Evolutionary conservation across 78 protist genomes (phyloP).

Genomic region (Emiliania huxleyi): DNA sequence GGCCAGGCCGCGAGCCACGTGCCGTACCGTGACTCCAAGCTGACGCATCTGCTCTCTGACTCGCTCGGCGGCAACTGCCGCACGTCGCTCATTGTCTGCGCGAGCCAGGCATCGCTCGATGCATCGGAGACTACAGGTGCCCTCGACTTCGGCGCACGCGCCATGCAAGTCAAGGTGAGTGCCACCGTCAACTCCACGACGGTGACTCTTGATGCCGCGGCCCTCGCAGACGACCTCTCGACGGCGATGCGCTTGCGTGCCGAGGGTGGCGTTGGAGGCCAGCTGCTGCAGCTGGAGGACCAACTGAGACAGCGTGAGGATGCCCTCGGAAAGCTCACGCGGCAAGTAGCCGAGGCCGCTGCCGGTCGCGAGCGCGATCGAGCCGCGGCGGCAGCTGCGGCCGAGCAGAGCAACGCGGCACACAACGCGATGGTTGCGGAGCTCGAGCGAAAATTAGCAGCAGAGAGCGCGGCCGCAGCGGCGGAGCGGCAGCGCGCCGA

Average conservation of each 20-base stretch:
- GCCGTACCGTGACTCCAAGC: conserved; percentile 59
- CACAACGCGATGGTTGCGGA: not conserved
- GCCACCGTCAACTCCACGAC: not conserved
- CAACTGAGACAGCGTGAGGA: not conserved
- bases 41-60: conserved; percentile 51
- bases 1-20: conserved; percentile 22
- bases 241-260: not conserved
- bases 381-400: not conserved
- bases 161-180: conserved; percentile 29
- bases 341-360: not conserved
- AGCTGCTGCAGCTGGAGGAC: not conserved
- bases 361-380: not conserved
- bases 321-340: not conserved
- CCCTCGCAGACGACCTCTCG: conserved; percentile 6
- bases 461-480: not conserved
- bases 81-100: conserved; percentile 42
- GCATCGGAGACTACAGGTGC: conserved; percentile 41
- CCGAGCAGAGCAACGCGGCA: not conserved
- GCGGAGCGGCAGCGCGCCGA: not conserved
- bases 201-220: conserved; percentile 7
- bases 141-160: conserved; percentile 49
- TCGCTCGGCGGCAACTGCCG: conserved; percentile 57
- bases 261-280: not conserved
- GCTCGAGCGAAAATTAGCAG: too few species aligned
- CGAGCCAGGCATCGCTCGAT: not conserved